Conservation (phyloP, 805 yeast genomes). For the Sugiyamaella valdiviana region DNA sequence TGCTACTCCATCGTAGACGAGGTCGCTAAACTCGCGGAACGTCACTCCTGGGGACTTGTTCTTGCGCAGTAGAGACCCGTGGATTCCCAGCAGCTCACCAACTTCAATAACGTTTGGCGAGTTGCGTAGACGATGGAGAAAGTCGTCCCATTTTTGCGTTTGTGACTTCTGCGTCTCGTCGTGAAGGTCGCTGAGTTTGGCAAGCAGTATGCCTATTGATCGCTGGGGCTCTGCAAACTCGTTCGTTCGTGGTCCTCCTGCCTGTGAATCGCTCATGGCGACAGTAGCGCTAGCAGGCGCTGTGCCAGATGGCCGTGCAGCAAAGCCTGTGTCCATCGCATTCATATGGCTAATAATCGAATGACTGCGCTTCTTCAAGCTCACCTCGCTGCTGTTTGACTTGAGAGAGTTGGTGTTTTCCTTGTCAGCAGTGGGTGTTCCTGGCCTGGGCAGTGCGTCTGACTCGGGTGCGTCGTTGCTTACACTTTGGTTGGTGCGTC, state of each 20-base stretch:
- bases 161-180: conserved; percentile 38
- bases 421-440: neutral
- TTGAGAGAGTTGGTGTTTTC: neutral
- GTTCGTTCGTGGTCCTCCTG: neutral
- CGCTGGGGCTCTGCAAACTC: conserved; percentile 1
- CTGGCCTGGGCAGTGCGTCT: neutral
- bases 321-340: neutral
- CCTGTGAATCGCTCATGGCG: neutral
- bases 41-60: conserved; percentile 14
- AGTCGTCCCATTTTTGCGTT: conserved; percentile 42
- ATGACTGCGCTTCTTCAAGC: neutral
- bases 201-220: conserved; percentile 29
- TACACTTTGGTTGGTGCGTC: neutral
- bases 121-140: conserved; percentile 27
- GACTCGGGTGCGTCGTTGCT: neutral
- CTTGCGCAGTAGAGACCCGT: conserved; percentile 34
- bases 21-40: conserved; percentile 30
- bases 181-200: conserved; percentile 39
- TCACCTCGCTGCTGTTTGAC: neutral
- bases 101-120: conserved; percentile 2
- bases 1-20: conserved; percentile 46
- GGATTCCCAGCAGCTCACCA: conserved; percentile 35
- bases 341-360: neutral
- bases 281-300: conserved; percentile 6
- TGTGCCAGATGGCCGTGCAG: neutral